phyloP scores from a whole-genome alignment of 1,284 basidiomycete species.

The Waitea zeae region DNA sequence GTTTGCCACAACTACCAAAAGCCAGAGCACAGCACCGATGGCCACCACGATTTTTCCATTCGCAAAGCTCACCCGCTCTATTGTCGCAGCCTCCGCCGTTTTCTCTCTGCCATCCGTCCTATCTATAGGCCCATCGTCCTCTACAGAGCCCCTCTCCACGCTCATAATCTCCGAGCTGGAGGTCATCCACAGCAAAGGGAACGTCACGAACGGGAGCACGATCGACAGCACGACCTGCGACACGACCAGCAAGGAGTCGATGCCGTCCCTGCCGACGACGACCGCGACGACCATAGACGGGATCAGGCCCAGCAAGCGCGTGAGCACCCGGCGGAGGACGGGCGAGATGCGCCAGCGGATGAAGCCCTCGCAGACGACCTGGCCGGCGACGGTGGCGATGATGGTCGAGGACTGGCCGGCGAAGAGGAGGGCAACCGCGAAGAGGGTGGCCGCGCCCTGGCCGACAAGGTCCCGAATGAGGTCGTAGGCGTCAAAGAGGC shows the following conservation, averaged over 20 bases:
- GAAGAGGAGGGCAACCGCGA: slow-evolving; percentile 73
- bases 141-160: slow-evolving; percentile 19
- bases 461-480: slow-evolving; percentile 55
- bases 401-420: slow-evolving; percentile 88
- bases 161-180: slow-evolving; percentile 56
- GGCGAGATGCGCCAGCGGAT: slow-evolving; percentile 85
- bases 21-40: slow-evolving; percentile 45
- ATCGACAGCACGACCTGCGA: slow-evolving; percentile 83
- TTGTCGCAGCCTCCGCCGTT: background rate
- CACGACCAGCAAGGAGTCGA: slow-evolving; percentile 71
- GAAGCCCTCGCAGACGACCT: slow-evolving; percentile 90
- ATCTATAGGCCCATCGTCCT: background rate
- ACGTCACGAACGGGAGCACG: slow-evolving; percentile 75
- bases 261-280: slow-evolving; percentile 56
- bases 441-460: slow-evolving; percentile 61
- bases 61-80: slow-evolving; percentile 33
- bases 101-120: slow-evolving; percentile 1
- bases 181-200: slow-evolving; percentile 68
- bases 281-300: slow-evolving; percentile 74
- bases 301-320: slow-evolving; percentile 74
- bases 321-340: slow-evolving; percentile 65
- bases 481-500: slow-evolving; percentile 69
- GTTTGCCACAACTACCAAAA: slow-evolving; percentile 52
- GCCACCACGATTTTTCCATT: slow-evolving; percentile 34
- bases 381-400: slow-evolving; percentile 84